Evolutionary conservation across 371 early-diverging fungal species (phyloP).

Genomic region (Apophysomyces sp.): DNA sequence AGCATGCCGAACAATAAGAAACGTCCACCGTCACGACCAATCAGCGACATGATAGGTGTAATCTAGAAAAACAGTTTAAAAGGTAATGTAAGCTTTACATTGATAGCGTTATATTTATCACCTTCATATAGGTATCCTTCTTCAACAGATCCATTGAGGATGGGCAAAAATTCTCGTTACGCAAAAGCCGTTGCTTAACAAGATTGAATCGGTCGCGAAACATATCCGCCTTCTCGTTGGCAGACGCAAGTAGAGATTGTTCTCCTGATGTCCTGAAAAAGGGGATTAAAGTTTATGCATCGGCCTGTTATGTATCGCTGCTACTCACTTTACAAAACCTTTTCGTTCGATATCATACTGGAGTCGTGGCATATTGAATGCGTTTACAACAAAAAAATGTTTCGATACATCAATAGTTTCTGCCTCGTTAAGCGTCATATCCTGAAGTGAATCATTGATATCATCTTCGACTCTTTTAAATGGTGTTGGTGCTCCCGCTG

Average conservation of each 20-base stretch:
- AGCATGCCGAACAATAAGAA: conserved; percentile 90
- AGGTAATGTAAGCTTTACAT: neutral
- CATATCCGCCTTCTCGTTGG: conserved; percentile 66
- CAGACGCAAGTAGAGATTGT: conserved; percentile 54
- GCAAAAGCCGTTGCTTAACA: conserved; percentile 74
- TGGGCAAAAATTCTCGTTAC: conserved; percentile 79
- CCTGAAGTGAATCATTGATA: conserved; percentile 27
- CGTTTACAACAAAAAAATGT: conserved; percentile 71
- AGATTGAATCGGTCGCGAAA: conserved; percentile 76
- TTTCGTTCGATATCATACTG: conserved; percentile 65
- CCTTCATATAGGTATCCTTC: conserved; percentile 34
- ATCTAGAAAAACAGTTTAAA: conserved; percentile 53
- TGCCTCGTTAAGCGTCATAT: conserved; percentile 28
- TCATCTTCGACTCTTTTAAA: conserved; percentile 22
- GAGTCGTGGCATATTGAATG: conserved; percentile 73
- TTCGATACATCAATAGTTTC: conserved; percentile 52
- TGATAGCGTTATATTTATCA: conserved; percentile 8
- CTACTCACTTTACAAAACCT: conserved; percentile 53
- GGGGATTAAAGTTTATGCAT: neutral
- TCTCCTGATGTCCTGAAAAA: conserved; percentile 15
- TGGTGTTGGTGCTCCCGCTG: conserved; percentile 22
- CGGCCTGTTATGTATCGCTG: too few relatives aligned
- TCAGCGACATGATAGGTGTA: conserved; percentile 80
- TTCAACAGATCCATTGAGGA: conserved; percentile 51
- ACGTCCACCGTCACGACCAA: conserved; percentile 69